A percentile compares a stretch with the other conserved stretches of the same genome.
phyloP scores from a whole-genome alignment of 176 grass and related monocot species.

The Zizania latifolia region DNA sequence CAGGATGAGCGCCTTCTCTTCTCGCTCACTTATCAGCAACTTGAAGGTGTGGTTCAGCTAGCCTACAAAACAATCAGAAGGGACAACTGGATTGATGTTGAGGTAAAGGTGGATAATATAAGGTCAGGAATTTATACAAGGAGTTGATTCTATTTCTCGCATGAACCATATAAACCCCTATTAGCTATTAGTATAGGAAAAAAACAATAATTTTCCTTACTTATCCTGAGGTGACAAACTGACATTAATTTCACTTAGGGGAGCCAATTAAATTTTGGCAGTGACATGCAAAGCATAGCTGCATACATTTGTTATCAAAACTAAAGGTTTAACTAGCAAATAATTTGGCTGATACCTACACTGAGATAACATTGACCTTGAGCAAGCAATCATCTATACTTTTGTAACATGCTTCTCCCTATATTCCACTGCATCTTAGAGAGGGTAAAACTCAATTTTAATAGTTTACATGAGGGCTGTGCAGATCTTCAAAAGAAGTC shows the following conservation, averaged over 20 bases:
- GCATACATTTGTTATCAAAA: not conserved
- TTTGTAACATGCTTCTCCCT: not conserved
- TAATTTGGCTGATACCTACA: not conserved
- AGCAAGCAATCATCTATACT: not conserved
- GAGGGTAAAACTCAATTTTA: not conserved
- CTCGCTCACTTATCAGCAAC: constrained; percentile 76
- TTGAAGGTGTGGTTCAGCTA: constrained; percentile 86
- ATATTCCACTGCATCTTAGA: not conserved
- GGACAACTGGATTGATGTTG: constrained; percentile 74
- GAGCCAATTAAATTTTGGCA: constrained; percentile 11
- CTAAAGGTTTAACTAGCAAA: not conserved
- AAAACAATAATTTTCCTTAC: constrained; percentile 11
- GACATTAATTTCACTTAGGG: constrained; percentile 32
- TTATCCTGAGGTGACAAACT: constrained; percentile 10
- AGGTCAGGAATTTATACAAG: constrained; percentile 53
- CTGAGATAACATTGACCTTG: constrained; percentile 17
- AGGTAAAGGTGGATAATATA: constrained; percentile 78
- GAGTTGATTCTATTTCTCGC: constrained; percentile 22
- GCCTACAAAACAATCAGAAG: constrained; percentile 52
- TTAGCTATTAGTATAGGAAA: constrained; percentile 36
- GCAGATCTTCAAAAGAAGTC: not conserved
- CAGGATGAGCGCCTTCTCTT: constrained; percentile 77
- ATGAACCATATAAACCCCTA: not conserved
- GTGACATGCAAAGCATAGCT: not conserved
- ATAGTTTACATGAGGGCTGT: not conserved